A percentile compares a stretch with the other conserved stretches of the same genome.
phyloP scores from a whole-genome alignment of 164 flowering plant genomes.

The Liquidambar formosana region DNA sequence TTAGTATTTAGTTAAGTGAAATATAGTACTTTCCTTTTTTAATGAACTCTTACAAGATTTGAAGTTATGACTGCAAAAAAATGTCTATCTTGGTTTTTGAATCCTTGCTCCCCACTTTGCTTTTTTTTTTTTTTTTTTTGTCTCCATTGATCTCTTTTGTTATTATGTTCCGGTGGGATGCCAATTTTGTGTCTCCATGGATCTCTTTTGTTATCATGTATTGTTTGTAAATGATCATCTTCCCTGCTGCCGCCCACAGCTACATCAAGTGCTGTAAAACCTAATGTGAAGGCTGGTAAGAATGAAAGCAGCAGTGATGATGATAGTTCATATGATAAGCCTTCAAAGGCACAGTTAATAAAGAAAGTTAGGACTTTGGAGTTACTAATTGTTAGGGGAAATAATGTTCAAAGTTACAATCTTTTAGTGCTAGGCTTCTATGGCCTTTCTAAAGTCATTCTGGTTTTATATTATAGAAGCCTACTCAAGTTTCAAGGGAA shows the following conservation, averaged over 20 bases:
- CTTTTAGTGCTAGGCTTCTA: neutral
- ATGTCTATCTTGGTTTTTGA: no score
- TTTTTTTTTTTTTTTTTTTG: neutral
- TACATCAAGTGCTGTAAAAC: conserved; percentile 7
- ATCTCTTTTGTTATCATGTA: no score
- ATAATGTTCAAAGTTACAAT: neutral
- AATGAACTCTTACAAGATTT: no score
- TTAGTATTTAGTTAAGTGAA: no score
- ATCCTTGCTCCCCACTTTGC: no score
- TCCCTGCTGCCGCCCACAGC: conserved; percentile 7
- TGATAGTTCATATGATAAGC: conserved; percentile 34
- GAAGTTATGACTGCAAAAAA: no score
- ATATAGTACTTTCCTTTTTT: no score
- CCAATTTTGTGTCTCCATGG: no score
- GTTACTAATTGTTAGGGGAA: neutral
- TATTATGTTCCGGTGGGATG: neutral
- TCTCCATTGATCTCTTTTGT: neutral
- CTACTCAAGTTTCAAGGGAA: conserved; percentile 15
- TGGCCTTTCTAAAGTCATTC: neutral
- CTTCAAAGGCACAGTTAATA: conserved; percentile 15
- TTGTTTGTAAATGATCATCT: neutral
- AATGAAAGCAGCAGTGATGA: conserved; percentile 31
- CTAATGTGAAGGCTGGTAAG: conserved; percentile 8
- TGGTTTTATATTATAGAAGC: conserved; percentile 7
- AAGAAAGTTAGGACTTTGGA: conserved; percentile 14